Percentiles rank a stretch among this genome's conserved stretches.
Conservation (phyloP, 2,329 filamentous ascomycete genomes). For the Canariomyces notabilis region DNA sequence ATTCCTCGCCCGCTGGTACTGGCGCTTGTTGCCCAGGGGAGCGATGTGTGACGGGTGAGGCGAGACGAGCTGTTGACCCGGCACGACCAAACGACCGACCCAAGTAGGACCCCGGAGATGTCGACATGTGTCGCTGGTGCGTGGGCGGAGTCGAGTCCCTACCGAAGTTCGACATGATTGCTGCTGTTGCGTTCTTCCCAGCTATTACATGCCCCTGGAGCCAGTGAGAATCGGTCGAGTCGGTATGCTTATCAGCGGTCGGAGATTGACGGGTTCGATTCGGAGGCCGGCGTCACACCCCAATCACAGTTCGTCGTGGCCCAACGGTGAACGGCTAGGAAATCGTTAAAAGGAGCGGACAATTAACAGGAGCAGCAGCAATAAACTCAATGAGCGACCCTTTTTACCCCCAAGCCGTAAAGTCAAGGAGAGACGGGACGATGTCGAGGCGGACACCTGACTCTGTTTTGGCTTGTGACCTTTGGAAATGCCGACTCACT, state of each 20-base stretch:
- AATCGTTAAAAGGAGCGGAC: background rate
- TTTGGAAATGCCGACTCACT: background rate
- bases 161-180: slow-evolving; percentile 27
- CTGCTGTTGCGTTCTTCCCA: background rate
- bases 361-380: background rate
- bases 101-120: slow-evolving; percentile 44
- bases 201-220: slow-evolving; percentile 19
- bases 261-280: background rate
- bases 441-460: slow-evolving; percentile 7
- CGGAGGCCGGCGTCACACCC: background rate
- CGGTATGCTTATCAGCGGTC: background rate
- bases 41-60: slow-evolving; percentile 51
- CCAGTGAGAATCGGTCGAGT: too few relatives aligned
- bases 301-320: background rate
- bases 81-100: slow-evolving; percentile 50
- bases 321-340: background rate
- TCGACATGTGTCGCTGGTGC: slow-evolving; percentile 39
- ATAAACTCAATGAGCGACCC: background rate
- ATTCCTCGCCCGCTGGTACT: slow-evolving; percentile 36
- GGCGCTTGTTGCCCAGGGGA: slow-evolving; percentile 32
- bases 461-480: slow-evolving; percentile 12
- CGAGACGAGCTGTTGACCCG: slow-evolving; percentile 56
- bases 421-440: background rate
- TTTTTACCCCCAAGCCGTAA: background rate
- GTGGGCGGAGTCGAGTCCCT: slow-evolving; percentile 27